These are phyloP conservation scores for Tetracentron sinense DNA, from an alignment of 164 flowering plant species.

Conservation along the genomic window DNA sequence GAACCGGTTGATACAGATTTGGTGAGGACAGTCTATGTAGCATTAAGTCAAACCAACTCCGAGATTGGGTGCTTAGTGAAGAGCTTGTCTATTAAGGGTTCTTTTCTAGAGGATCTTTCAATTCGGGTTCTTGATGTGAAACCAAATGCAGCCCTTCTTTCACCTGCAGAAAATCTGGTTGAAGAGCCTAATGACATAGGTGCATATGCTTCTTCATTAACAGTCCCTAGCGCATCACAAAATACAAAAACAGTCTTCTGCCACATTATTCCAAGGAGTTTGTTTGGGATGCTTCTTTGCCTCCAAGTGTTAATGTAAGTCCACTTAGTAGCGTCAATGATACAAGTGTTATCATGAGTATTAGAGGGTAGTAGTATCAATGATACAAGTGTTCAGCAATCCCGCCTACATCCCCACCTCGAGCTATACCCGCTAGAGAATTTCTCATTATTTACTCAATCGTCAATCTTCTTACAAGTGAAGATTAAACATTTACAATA, in stretches of 20 bases:
- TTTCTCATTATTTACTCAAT: no score
- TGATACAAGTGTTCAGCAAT: constrained; percentile 92
- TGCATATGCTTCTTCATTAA: constrained; percentile 42
- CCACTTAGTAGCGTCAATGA: constrained; percentile 82
- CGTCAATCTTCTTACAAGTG: no score
- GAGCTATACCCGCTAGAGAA: no score
- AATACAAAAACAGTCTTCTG: constrained; percentile 39
- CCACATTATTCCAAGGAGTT: constrained; percentile 66
- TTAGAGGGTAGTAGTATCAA: constrained; percentile 81
- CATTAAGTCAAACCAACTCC: constrained; percentile 53
- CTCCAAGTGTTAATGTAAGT: constrained; percentile 90
- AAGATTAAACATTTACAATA: no score
- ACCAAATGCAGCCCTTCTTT: constrained; percentile 32
- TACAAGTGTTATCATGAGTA: constrained; percentile 63
- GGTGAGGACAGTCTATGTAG: constrained; percentile 62
- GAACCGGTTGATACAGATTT: constrained; percentile 77
- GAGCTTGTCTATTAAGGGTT: constrained; percentile 67
- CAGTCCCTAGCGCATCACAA: constrained; percentile 52
- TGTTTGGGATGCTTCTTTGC: constrained; percentile 95
- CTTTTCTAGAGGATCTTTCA: constrained; percentile 59
- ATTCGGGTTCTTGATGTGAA: constrained; percentile 41
- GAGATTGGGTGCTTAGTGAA: constrained; percentile 56
- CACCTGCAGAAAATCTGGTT: constrained; percentile 53
- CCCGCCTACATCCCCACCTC: no score
- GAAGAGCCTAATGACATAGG: constrained; percentile 60